A percentile compares a stretch with the other conserved stretches of the same genome.
These are phyloP conservation scores for Porogramme epimiltina DNA, from an alignment of 1,284 basidiomycete genomes.

Conservation along the genomic window DNA sequence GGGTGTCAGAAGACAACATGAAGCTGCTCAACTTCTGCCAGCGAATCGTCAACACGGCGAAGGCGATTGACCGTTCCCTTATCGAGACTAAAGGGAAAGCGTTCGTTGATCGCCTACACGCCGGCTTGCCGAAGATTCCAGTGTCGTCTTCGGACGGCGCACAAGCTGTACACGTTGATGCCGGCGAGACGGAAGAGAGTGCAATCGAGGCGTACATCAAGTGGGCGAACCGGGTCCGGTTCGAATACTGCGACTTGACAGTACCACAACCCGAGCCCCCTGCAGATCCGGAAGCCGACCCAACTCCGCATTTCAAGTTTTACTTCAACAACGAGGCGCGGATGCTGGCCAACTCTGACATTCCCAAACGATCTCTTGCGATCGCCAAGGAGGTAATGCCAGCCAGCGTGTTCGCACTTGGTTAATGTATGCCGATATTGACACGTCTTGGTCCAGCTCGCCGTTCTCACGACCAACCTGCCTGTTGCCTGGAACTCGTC, in stretches of 20 bases:
- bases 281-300: slow-evolving; percentile 45
- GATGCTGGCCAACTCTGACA: slow-evolving; percentile 76
- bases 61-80: slow-evolving; percentile 82
- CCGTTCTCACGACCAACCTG: slow-evolving; percentile 85
- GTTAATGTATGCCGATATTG: background rate
- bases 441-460: slow-evolving; percentile 56
- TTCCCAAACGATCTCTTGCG: slow-evolving; percentile 85
- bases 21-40: slow-evolving; percentile 72
- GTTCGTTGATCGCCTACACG: slow-evolving; percentile 78
- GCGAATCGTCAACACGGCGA: slow-evolving; percentile 77
- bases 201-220: slow-evolving; percentile 72
- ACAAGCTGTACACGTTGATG: slow-evolving; percentile 23
- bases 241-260: slow-evolving; percentile 86
- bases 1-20: slow-evolving; percentile 65
- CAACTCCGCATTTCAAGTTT: slow-evolving; percentile 74
- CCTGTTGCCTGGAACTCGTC: slow-evolving; percentile 91
- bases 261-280: slow-evolving; percentile 39
- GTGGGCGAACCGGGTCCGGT: slow-evolving; percentile 80
- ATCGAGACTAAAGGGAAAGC: slow-evolving; percentile 83
- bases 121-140: slow-evolving; percentile 71
- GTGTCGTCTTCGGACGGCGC: slow-evolving; percentile 42
- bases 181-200: slow-evolving; percentile 64
- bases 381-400: slow-evolving; percentile 94
- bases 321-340: slow-evolving; percentile 79
- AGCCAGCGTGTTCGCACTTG: slow-evolving; percentile 7